phyloP scores from a whole-genome alignment of 805 yeast species.

The Candida sphagnicola region DNA sequence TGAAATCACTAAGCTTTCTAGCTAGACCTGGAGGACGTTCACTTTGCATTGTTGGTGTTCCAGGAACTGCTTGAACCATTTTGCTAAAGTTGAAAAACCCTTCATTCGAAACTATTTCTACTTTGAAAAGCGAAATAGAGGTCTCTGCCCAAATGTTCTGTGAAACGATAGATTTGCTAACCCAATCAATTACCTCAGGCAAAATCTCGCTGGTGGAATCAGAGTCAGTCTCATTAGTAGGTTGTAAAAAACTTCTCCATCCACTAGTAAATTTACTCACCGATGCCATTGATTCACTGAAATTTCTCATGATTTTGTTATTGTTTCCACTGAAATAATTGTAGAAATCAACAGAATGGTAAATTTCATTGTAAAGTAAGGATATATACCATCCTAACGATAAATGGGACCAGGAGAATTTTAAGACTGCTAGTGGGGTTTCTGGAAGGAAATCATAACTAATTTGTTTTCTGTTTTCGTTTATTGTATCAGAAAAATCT shows the following conservation, averaged over 20 bases:
- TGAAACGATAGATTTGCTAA: constrained; percentile 26
- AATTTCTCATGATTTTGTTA: constrained; percentile 36
- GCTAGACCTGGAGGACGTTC: constrained; percentile 49
- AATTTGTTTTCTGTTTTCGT: constrained; percentile 23
- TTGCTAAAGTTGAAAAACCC: constrained; percentile 17
- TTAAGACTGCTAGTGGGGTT: constrained; percentile 40
- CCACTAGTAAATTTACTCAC: constrained; percentile 36
- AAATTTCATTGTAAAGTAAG: constrained; percentile 59
- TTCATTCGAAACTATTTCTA: constrained; percentile 21
- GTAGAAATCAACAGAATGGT: constrained; percentile 21
- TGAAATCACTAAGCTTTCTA: constrained; percentile 44
- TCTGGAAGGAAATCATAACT: constrained; percentile 41
- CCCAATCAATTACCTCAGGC: constrained; percentile 15
- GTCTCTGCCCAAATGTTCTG: constrained; percentile 54
- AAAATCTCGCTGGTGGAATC: constrained; percentile 8
- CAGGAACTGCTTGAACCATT: constrained; percentile 12
- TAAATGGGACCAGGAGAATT: constrained; percentile 57
- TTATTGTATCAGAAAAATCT: constrained; percentile 22
- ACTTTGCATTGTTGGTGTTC: constrained; percentile 38
- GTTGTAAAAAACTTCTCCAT: constrained; percentile 33
- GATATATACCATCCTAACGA: constrained; percentile 77
- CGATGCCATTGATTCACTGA: constrained; percentile 29
- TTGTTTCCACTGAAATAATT: constrained; percentile 18
- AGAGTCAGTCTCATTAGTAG: constrained; percentile 6
- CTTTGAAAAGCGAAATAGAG: constrained; percentile 45